Percentiles rank a stretch among this genome's conserved stretches.
phyloP scores from a whole-genome alignment of 345 rosid species.

The Eucalyptus regnans region DNA sequence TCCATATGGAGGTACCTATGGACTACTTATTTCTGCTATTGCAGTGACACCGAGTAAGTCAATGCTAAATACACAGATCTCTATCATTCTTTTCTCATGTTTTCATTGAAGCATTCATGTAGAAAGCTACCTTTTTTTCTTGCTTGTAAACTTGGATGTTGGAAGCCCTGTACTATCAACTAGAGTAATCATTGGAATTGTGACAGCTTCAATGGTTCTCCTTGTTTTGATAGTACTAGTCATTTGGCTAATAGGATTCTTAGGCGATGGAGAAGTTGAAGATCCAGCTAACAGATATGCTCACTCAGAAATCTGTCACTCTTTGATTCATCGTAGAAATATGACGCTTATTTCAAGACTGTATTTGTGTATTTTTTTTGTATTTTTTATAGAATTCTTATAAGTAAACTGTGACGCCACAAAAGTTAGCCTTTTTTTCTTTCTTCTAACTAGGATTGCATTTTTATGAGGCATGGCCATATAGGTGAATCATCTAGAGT shows the following conservation, averaged over 20 bases:
- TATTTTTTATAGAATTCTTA: background rate
- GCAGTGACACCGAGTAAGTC: conserved; percentile 69
- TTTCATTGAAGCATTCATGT: background rate
- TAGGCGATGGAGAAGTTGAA: conserved; percentile 41
- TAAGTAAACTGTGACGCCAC: background rate
- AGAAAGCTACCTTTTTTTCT: background rate
- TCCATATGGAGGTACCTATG: conserved; percentile 43
- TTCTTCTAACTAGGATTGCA: too few species aligned
- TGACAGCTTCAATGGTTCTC: conserved; percentile 29
- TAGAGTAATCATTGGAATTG: conserved; percentile 64
- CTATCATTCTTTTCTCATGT: background rate
- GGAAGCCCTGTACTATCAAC: conserved; percentile 37
- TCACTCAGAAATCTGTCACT: background rate
- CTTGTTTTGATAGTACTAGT: conserved; percentile 21
- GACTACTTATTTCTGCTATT: conserved; percentile 79
- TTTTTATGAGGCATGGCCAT: too few species aligned
- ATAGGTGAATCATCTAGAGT: too few species aligned
- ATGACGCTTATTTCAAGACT: background rate
- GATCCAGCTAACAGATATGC: conserved; percentile 3
- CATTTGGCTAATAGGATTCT: conserved; percentile 35
- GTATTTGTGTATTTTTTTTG: background rate
- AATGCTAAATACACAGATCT: background rate
- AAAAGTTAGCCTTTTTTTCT: background rate
- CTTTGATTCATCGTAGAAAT: background rate
- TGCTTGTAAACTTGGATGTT: conserved; percentile 45